Conservation (phyloP, 1,284 basidiomycete genomes). For the Ustilago sp. region DNA sequence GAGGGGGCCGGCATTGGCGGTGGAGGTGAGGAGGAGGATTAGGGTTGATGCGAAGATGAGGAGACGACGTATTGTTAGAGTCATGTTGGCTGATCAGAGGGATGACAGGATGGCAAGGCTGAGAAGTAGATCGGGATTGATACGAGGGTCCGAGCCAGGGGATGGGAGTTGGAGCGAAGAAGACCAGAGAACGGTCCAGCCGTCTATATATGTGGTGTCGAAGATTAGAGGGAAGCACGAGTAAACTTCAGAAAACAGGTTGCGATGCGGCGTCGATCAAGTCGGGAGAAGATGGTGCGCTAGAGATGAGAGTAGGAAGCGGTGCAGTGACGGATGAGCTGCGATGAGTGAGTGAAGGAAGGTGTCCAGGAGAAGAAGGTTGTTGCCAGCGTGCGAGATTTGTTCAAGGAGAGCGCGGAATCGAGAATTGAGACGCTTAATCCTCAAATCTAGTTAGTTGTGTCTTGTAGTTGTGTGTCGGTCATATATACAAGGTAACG, state of each 20-base stretch:
- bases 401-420: neutral
- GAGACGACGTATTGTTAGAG: slow-evolving; percentile 13
- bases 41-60: slow-evolving; percentile 8
- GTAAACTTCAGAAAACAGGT: neutral
- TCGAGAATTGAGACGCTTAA: neutral
- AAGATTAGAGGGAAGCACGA: neutral
- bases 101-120: neutral
- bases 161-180: neutral
- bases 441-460: too few species aligned
- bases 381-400: neutral
- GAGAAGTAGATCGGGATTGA: neutral
- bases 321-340: neutral
- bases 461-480: too few species aligned
- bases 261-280: neutral
- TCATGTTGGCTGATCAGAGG: slow-evolving; percentile 5
- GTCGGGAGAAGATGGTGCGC: neutral
- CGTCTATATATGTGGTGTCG: neutral
- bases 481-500: too few species aligned
- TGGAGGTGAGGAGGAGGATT: slow-evolving; percentile 2
- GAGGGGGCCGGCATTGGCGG: slow-evolving; percentile 18
- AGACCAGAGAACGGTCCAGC: slow-evolving; percentile 1
- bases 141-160: neutral
- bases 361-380: neutral
- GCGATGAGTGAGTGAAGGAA: neutral
- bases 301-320: slow-evolving; percentile 1